Evolutionary conservation across 768 basidiomycete genomes (phyloP), one percentile per base, ranked within the genome.

Genomic region (Russula earlei): DNA sequence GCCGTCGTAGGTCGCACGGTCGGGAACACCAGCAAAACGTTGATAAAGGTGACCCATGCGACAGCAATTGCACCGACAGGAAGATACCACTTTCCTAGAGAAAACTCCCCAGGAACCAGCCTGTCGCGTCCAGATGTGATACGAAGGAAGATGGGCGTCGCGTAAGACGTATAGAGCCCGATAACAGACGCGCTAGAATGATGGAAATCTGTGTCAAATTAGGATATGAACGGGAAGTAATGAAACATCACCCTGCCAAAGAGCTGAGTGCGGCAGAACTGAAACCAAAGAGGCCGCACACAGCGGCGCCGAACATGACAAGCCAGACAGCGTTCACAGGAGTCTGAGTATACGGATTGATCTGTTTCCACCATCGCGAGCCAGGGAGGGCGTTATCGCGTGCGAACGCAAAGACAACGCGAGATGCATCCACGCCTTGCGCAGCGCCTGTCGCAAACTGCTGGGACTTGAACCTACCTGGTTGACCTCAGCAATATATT

Each of bases 291-390:
- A 84, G 68, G 10, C 84, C 84, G 41, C 80, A 82, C 27, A 87
- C 59, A 3, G 71, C 80, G 8, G 84, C 67, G 40, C 69, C 65
- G 33, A 68, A 66, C 70, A 86, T 83, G 24, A 86, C 85, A 43
- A 87, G 73, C 85, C 85, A 87, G 5, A 84, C 85, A 2, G 85
- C 85, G 57, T 86, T 81, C 12, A 86, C 83, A 0, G 85, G 85
- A 6, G 85, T 87, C 63, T 79, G 79, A 1, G 84, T 85, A 59
- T 65, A 64, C 5, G 54, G 65, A 58, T 83, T 83, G 52, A 87
- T 76, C 52, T 67, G 71, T 63, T 84, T 85, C 84, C 83, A 85
- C 74, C 75, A 82, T 24, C 74, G 75, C 34, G 85, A 86, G 5
- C 85, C 84, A 7, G 85, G 85, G 11, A 87, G 74, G 6, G 85